phyloP scores from a whole-genome alignment of 176 grass and related monocot species.

The Oryza longistaminata region DNA sequence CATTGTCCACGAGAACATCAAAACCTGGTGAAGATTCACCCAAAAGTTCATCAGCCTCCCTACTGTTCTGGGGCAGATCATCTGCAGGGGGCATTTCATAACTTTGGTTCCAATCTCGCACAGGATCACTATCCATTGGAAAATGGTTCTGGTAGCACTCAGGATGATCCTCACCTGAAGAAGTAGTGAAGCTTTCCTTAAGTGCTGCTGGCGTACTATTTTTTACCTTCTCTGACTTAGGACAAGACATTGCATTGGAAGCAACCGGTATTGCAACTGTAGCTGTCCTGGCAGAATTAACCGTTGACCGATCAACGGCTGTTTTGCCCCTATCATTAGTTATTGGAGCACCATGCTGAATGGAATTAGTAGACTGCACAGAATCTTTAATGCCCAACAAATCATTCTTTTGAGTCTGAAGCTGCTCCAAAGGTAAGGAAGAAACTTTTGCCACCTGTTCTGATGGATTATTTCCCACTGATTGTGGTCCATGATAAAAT shows the following conservation, averaged over 20 bases:
- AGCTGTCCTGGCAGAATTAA: conserved; percentile 41
- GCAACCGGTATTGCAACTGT: neutral
- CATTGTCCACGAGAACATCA: conserved; percentile 92
- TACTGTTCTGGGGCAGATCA: conserved; percentile 66
- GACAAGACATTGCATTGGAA: conserved; percentile 31
- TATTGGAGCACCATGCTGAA: conserved; percentile 25
- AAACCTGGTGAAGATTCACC: conserved; percentile 90
- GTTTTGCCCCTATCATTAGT: conserved; percentile 35
- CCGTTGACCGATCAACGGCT: neutral
- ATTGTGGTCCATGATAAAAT: conserved; percentile 72
- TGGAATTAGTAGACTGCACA: conserved; percentile 24
- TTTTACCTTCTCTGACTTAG: conserved; percentile 39
- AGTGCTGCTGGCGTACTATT: conserved; percentile 4
- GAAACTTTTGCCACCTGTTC: conserved; percentile 57
- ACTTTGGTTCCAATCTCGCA: conserved; percentile 48
- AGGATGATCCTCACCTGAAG: conserved; percentile 52
- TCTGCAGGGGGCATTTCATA: conserved; percentile 42
- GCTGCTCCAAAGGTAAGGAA: conserved; percentile 38
- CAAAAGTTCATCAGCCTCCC: conserved; percentile 70
- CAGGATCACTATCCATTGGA: conserved; percentile 41
- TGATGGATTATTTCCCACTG: conserved; percentile 38
- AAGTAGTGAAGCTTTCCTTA: conserved; percentile 44
- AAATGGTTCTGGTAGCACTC: conserved; percentile 44
- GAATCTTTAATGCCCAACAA: conserved; percentile 28
- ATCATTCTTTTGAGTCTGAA: conserved; percentile 51